Conservation (phyloP, 1,284 basidiomycete species). For the Cryptococcus sp. region DNA sequence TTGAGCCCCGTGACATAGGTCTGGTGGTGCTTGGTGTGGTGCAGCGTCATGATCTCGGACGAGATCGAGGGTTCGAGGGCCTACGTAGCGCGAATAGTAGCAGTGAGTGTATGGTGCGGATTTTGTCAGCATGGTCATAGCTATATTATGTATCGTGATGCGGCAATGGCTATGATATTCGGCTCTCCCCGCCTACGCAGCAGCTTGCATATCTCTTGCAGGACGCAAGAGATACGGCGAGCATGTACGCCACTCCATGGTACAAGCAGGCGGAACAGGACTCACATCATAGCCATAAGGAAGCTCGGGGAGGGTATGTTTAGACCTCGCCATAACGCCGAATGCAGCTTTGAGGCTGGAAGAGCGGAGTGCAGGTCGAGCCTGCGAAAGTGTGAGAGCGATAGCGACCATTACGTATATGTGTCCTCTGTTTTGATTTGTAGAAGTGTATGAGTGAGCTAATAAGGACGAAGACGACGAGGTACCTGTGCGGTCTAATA, state of each 20-base stretch:
- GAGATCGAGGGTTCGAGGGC: conserved; percentile 61
- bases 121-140: too few relatives aligned
- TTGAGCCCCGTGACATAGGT: conserved; percentile 89
- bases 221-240: too few relatives aligned
- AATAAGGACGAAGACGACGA: too few relatives aligned
- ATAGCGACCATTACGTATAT: conserved; percentile 25
- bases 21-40: conserved; percentile 96
- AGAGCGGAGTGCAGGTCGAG: conserved; percentile 15
- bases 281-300: conserved; percentile 87
- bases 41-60: conserved; percentile 82
- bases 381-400: conserved; percentile 20
- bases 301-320: conserved; percentile 70
- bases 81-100: conserved; percentile 20
- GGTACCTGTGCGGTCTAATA: too few relatives aligned
- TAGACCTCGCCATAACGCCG: conserved; percentile 25
- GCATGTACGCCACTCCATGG: not conserved
- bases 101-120: too few relatives aligned
- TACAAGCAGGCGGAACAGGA: conserved; percentile 7
- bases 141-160: too few relatives aligned
- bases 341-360: conserved; percentile 15
- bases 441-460: too few relatives aligned
- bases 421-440: not conserved
- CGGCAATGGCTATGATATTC: too few relatives aligned
- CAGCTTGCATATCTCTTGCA: too few relatives aligned
- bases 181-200: too few relatives aligned